These are phyloP conservation scores for Trypanosoma mega DNA, from an alignment of 208 protist species.

Conservation along the genomic window DNA sequence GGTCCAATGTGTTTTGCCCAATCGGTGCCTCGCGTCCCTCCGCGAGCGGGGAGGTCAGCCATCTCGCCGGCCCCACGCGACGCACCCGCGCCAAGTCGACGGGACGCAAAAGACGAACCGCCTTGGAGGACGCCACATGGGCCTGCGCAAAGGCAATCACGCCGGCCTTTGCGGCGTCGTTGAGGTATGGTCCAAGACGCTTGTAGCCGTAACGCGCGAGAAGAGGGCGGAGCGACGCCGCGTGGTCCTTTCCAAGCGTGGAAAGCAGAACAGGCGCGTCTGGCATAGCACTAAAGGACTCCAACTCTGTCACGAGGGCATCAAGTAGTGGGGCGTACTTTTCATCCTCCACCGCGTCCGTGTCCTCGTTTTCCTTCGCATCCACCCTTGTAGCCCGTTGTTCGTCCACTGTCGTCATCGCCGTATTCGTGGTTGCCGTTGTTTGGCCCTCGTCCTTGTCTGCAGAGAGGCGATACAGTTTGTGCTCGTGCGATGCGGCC, in stretches of 20 bases:
- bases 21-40: too few relatives aligned
- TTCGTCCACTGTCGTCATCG: too few relatives aligned
- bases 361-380: background rate
- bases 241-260: constrained; percentile 86
- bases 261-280: constrained; percentile 71
- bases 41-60: too few relatives aligned
- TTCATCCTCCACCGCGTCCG: constrained; percentile 1
- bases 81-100: constrained; percentile 55
- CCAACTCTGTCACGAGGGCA: constrained; percentile 63
- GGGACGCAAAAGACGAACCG: constrained; percentile 52
- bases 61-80: constrained; percentile 45
- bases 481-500: constrained; percentile 3
- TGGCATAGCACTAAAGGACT: constrained; percentile 39
- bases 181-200: constrained; percentile 79
- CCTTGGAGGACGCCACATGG: constrained; percentile 64
- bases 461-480: constrained; percentile 19
- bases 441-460: background rate
- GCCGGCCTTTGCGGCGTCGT: constrained; percentile 63
- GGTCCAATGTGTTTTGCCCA: constrained; percentile 28
- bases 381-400: constrained; percentile 1
- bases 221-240: constrained; percentile 50
- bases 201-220: constrained; percentile 67
- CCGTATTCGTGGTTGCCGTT: too few relatives aligned
- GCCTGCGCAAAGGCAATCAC: constrained; percentile 55
- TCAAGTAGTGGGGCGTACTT: constrained; percentile 63